These are phyloP conservation scores for Amanita subjunquillea DNA, from an alignment of 768 basidiomycete genomes.

Conservation along the genomic window DNA sequence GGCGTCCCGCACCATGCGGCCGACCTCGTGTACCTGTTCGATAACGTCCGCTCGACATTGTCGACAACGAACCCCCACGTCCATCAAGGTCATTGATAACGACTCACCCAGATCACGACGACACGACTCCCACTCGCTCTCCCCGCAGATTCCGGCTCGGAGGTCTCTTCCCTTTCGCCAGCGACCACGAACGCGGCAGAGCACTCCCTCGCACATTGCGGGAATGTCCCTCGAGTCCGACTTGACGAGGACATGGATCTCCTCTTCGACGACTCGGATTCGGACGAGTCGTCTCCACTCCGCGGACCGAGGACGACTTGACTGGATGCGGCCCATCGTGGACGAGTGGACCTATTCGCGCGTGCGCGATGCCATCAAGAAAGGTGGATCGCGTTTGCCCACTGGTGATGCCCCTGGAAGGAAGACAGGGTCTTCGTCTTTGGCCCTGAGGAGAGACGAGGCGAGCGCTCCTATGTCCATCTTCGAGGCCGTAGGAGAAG, in stretches of 20 bases:
- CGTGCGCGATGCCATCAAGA: slow-evolving; percentile 66
- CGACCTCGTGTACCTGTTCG: slow-evolving; percentile 72
- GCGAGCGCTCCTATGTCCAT: slow-evolving; percentile 57
- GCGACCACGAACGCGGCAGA: neutral
- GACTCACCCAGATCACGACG: slow-evolving; percentile 21
- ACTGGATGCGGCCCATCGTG: slow-evolving; percentile 49
- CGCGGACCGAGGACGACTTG: slow-evolving; percentile 16
- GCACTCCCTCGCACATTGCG: neutral
- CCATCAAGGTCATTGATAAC: slow-evolving; percentile 16
- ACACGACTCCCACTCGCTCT: slow-evolving; percentile 8
- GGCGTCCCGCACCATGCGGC: slow-evolving; percentile 57
- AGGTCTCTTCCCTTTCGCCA: neutral
- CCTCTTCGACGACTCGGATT: slow-evolving; percentile 8
- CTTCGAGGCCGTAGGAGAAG: slow-evolving; percentile 53
- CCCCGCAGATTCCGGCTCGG: neutral
- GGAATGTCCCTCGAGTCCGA: neutral
- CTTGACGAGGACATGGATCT: slow-evolving; percentile 1
- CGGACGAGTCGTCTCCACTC: slow-evolving; percentile 6
- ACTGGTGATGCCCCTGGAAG: slow-evolving; percentile 63
- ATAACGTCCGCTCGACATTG: slow-evolving; percentile 48
- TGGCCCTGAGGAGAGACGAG: slow-evolving; percentile 73
- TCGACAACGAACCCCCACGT: slow-evolving; percentile 8
- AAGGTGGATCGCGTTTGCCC: slow-evolving; percentile 66
- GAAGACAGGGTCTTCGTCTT: slow-evolving; percentile 67
- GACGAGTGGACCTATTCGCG: slow-evolving; percentile 58